phyloP scores from a whole-genome alignment of 202 grass and related monocot genomes.

The Digitaria exilis region DNA sequence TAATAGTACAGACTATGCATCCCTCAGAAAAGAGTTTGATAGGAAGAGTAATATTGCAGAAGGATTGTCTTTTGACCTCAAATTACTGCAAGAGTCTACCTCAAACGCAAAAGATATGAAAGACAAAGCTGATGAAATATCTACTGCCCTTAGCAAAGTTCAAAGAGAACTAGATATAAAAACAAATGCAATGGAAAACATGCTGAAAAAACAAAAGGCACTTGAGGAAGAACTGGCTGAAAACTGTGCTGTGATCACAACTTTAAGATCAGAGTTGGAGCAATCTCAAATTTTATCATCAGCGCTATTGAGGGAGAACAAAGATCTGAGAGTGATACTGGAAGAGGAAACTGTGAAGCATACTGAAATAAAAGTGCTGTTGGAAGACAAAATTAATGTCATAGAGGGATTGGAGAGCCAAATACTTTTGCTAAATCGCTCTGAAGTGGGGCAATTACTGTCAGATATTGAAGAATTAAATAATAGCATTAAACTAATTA shows the following conservation, averaged over 20 bases:
- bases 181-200: slow-evolving; percentile 51
- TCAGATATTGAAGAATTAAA: slow-evolving; percentile 55
- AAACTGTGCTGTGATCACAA: slow-evolving; percentile 44
- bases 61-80: slow-evolving; percentile 83
- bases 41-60: slow-evolving; percentile 69
- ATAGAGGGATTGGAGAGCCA: slow-evolving; percentile 72
- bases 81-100: slow-evolving; percentile 79
- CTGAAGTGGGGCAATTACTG: slow-evolving; percentile 45
- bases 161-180: slow-evolving; percentile 63
- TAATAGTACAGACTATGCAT: slow-evolving; percentile 43
- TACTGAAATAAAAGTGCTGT: slow-evolving; percentile 47
- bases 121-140: slow-evolving; percentile 59
- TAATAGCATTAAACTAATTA: slow-evolving; percentile 50
- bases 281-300: slow-evolving; percentile 50
- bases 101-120: slow-evolving; percentile 62
- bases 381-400: slow-evolving; percentile 69
- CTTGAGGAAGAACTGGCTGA: slow-evolving; percentile 62
- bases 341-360: slow-evolving; percentile 61
- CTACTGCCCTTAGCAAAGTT: slow-evolving; percentile 44
- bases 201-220: slow-evolving; percentile 53
- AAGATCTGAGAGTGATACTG: slow-evolving; percentile 58
- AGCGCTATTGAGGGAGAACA: slow-evolving; percentile 61
- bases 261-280: slow-evolving; percentile 70
- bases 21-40: slow-evolving; percentile 65
- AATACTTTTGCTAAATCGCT: slow-evolving; percentile 66